Conservation (phyloP, 176 grass and related monocot species). For the Oryza meridionalis region DNA sequence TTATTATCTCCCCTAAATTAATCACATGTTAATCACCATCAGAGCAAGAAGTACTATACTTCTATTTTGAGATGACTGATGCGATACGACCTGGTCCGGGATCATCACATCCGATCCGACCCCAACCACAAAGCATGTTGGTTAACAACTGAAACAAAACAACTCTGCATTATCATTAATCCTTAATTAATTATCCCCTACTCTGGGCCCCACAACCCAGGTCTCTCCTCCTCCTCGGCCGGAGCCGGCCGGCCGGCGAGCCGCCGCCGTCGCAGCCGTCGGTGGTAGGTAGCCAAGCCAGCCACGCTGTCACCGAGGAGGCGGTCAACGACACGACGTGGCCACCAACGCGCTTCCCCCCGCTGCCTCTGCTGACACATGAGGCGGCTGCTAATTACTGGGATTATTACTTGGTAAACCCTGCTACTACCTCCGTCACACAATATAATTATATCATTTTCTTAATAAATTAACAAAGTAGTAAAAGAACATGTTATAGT, state of each 20-base stretch:
- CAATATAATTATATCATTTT: too few species aligned
- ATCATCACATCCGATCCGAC: too few species aligned
- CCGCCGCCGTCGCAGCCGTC: neutral
- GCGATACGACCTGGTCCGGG: neutral
- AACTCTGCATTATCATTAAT: neutral
- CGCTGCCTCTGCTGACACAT: neutral
- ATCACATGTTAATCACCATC: neutral
- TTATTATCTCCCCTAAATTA: neutral
- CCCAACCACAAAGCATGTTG: neutral
- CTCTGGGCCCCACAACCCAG: neutral
- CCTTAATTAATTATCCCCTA: neutral
- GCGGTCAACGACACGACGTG: constrained; percentile 20
- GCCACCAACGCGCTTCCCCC: neutral
- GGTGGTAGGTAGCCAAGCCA: neutral
- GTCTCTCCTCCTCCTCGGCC: too few species aligned
- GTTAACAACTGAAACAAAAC: constrained; percentile 9
- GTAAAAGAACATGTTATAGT: too few species aligned
- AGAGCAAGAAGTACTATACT: neutral
- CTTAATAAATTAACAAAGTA: too few species aligned
- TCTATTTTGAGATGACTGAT: neutral
- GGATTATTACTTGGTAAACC: neutral
- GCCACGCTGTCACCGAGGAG: neutral
- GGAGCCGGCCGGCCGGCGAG: neutral
- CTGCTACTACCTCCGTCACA: too few species aligned
- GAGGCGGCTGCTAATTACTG: too few species aligned